phyloP scores from a whole-genome alignment of 345 rosid genomes.

The Alliaria petiolata region DNA sequence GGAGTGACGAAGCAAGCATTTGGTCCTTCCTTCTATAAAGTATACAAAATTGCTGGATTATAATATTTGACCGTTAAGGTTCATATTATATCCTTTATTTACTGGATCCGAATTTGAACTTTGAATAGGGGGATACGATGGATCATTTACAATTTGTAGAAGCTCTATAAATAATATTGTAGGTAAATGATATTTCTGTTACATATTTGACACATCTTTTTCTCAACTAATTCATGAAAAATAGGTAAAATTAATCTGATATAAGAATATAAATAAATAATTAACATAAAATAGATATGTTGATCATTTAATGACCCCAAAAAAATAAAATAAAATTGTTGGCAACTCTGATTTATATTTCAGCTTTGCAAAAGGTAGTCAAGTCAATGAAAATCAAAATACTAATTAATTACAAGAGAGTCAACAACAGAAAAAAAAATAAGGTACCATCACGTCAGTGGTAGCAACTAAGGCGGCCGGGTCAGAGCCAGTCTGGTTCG shows the following conservation, averaged over 20 bases:
- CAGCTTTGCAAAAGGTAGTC: neutral
- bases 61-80: neutral
- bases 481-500: constrained; percentile 1
- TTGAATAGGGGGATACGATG: neutral
- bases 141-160: neutral
- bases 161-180: neutral
- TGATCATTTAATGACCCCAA: neutral
- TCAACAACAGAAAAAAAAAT: neutral
- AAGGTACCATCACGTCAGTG: neutral
- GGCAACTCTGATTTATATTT: neutral
- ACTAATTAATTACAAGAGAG: constrained; percentile 2
- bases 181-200: neutral
- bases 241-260: neutral
- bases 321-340: neutral
- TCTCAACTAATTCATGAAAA: neutral
- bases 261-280: no score
- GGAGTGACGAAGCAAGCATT: neutral
- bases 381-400: neutral
- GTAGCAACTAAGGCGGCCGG: neutral
- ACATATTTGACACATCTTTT: neutral
- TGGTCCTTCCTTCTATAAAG: neutral
- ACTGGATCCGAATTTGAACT: neutral
- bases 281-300: no score
- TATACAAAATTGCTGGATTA: neutral
- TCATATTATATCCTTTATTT: constrained; percentile 2